Evolutionary conservation across 164 flowering plant species (phyloP), one percentile per base, ranked within the genome.

Genomic region (Dillenia turbinata): DNA sequence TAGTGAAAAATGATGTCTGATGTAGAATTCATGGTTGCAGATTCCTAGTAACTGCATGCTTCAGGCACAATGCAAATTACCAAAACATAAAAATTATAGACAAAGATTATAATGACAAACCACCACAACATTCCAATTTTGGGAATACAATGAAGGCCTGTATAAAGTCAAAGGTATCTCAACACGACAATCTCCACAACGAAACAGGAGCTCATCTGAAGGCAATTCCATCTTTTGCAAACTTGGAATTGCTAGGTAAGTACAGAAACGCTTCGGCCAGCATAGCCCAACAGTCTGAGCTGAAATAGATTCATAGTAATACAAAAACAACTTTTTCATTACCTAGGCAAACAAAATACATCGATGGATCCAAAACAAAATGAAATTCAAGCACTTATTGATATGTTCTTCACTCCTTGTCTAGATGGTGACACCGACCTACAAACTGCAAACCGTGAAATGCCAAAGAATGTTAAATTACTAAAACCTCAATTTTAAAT

Each of bases 271-370:
- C 74, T 67, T 73, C 47, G 65, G 69, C 84, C 83, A 79, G 73
- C 72, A 73, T 44, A 62, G 79, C 51, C 75, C 79, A 61, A 62
- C 60, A 64, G 62, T 66, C 54, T 66, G 67, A 52, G 78, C 79
- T 52, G 76, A 45, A 63, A 78, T 56, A 66, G 75, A 71, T 64
- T 74, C 69, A 66, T 63, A 76, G 56, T 76, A 49, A 63, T 33
- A 68, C 33, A n/a, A 63, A 13, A 56, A 87, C 79, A 67, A 77
- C 78, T 73, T 70, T 78, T 16, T 83, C 69, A 68, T 69, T 68
- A 67, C 81, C 81, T 47, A 77, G 66, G 67, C 80, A 78, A 64
- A 83, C 85, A 15, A 81, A 59, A 73, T 88, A 88, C 22, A 78
- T 75, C 61, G 81, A 82, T 47, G 86, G 75, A 68, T 65, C 65